phyloP scores from a whole-genome alignment of 345 rosid species.

The Rhodamnia rubescens region DNA sequence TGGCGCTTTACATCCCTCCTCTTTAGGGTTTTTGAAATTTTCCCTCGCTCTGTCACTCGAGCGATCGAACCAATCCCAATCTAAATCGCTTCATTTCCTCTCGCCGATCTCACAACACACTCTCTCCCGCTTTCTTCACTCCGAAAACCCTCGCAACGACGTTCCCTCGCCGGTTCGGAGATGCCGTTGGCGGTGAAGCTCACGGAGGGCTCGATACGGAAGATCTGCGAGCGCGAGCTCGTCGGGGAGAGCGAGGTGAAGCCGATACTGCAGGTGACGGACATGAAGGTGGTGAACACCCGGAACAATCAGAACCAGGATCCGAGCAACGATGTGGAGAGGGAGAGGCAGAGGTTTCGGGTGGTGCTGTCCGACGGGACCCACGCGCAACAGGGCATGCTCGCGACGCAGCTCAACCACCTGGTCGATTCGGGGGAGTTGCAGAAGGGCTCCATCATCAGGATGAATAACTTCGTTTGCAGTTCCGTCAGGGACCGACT shows the following conservation, averaged over 20 bases:
- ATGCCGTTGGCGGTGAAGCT: slow-evolving; percentile 27
- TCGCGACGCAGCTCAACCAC: slow-evolving; percentile 42
- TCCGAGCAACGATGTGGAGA: neutral
- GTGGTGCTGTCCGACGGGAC: slow-evolving; percentile 60
- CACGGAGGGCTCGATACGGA: slow-evolving; percentile 51
- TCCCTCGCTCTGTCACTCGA: neutral
- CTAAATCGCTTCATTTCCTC: neutral
- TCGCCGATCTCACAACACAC: neutral
- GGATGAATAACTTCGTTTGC: slow-evolving; percentile 43
- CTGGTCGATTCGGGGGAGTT: slow-evolving; percentile 36
- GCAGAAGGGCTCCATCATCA: slow-evolving; percentile 55
- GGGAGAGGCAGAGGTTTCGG: slow-evolving; percentile 24
- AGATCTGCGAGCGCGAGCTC: slow-evolving; percentile 36
- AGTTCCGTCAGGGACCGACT: slow-evolving; percentile 51
- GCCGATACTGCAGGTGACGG: slow-evolving; percentile 67
- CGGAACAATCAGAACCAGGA: slow-evolving; percentile 28
- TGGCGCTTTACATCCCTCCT: neutral
- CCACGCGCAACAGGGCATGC: slow-evolving; percentile 54
- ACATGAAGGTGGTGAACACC: slow-evolving; percentile 48
- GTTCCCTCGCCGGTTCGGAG: neutral
- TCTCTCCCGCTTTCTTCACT: neutral
- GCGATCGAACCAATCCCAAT: neutral
- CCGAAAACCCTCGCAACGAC: neutral
- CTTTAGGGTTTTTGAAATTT: neutral
- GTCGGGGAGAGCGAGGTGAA: slow-evolving; percentile 29